A percentile compares a stretch with the other conserved stretches of the same genome.
These are phyloP conservation scores for Inga oerstediana DNA, from an alignment of 306 rosid genomes.

Conservation along the genomic window DNA sequence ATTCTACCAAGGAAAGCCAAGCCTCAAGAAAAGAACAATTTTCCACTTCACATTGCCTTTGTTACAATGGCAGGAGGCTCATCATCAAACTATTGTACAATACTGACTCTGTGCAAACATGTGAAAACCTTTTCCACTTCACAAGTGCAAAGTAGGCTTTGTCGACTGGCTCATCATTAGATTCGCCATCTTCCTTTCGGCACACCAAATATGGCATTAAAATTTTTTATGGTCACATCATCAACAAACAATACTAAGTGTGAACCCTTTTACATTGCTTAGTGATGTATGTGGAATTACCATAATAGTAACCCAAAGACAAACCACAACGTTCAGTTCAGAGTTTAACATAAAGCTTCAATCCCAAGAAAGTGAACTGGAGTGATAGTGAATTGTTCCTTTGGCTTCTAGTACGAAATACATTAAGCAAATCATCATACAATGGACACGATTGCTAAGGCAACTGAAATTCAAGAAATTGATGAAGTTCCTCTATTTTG, in stretches of 20 bases:
- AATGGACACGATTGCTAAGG: slow-evolving; percentile 69
- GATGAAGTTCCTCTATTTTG: slow-evolving; percentile 59
- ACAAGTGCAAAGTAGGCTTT: slow-evolving; percentile 58
- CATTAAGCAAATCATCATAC: slow-evolving; percentile 48
- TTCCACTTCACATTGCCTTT: too few species aligned
- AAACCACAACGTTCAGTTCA: not conserved
- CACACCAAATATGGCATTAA: not conserved
- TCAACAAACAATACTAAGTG: not conserved
- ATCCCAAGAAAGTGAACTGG: slow-evolving; percentile 58
- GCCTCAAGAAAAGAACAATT: slow-evolving; percentile 46
- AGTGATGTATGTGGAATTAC: not conserved
- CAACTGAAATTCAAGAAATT: slow-evolving; percentile 66
- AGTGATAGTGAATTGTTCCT: slow-evolving; percentile 55
- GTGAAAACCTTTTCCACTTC: slow-evolving; percentile 65
- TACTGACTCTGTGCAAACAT: slow-evolving; percentile 62
- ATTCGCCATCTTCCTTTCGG: not conserved
- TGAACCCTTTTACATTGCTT: not conserved
- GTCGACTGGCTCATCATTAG: slow-evolving; percentile 43
- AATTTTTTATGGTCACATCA: not conserved
- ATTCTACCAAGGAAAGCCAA: slow-evolving; percentile 57
- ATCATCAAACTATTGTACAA: slow-evolving; percentile 38
- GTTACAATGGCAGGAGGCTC: slow-evolving; percentile 48
- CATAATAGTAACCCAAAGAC: not conserved
- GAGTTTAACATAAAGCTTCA: slow-evolving; percentile 55
- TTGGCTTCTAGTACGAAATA: slow-evolving; percentile 36